Base-by-base conservation (phyloP, 176 grass and related monocot genomes). In the Urochloa ruziziensis region DNA sequence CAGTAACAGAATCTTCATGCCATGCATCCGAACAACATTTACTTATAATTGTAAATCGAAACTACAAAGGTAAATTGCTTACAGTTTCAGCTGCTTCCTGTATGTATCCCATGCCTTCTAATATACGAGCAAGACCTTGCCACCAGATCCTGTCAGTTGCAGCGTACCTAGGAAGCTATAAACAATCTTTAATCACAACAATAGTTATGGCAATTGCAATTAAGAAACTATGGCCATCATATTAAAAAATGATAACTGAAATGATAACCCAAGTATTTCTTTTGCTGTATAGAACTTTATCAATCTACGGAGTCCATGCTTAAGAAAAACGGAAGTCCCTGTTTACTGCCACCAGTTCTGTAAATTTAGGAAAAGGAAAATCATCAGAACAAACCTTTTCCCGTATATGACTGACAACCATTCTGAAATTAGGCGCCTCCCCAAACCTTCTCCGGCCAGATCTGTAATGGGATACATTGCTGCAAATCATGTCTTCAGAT, bases 61-160 rank as follows among this genome's bases (percentile, higher is more conserved):
- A 6, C 15, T 44, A 44, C 42, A 1, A 12, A 57, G 65, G 19
- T 67, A 64, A 85, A 81, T 66, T 48, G 29, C 96, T 90, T 91
- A 98, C 96, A 58, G 29, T 86, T 89, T 73, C 64, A 93, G 90
- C 93, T 77, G 80, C 91, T 91, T 98, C 96, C 51, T 67, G 88
- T 86, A 98, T 80, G 73, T 85, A 98, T 70, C 87, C 74, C 88
- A 78, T 76, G 60, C 67, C 69, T 53, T 90, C 91, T 82, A 98
- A 79, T 79, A 91, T 85, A 30, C 77, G 85, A 85, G 89, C 85
- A 91, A 95, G 93, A 27, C 96, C 91, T 91, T 90, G 91, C 96
- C 96, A 98, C 93, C 93, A 92, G 52, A 90, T 33, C 67, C 68
- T 92, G 62, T 95, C 93, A n/a, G 75, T 90, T 18, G 80, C 69